Evolutionary conservation across 352 stramenopile genomes (phyloP).

Genomic region (Globisporangium cylindrosporum): DNA sequence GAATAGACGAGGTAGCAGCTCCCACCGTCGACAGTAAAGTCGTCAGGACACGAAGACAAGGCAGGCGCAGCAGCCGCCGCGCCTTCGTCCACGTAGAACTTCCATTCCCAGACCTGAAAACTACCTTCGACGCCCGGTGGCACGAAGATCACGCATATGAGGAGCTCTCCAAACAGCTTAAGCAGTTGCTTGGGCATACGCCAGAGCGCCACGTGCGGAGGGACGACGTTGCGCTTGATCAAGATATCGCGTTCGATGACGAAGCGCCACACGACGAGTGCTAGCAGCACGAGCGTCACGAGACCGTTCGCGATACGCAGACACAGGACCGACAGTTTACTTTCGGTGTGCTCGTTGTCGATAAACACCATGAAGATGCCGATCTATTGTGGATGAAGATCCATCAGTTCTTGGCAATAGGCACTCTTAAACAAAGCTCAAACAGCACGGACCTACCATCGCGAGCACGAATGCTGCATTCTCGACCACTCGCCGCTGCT

Average conservation of each 20-base stretch:
- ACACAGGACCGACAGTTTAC: constrained; percentile 27
- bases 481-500: constrained; percentile 56
- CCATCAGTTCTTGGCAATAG: background rate
- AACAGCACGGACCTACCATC: constrained; percentile 28
- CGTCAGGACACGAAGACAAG: constrained; percentile 25
- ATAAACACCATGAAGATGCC: constrained; percentile 64
- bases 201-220: constrained; percentile 47
- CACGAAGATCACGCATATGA: constrained; percentile 47
- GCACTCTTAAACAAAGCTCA: background rate
- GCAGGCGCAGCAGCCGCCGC: background rate
- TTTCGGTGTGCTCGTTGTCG: constrained; percentile 57
- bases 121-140: constrained; percentile 45
- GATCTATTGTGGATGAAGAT: constrained; percentile 19
- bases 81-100: constrained; percentile 44
- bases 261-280: constrained; percentile 55
- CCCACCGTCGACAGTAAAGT: constrained; percentile 27
- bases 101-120: constrained; percentile 70
- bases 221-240: constrained; percentile 57
- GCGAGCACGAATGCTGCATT: constrained; percentile 55
- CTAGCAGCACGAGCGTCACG: constrained; percentile 48
- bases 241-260: constrained; percentile 51
- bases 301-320: constrained; percentile 41
- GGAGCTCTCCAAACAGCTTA: constrained; percentile 42
- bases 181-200: constrained; percentile 47
- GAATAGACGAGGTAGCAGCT: constrained; percentile 70